Evolutionary conservation across 75 land plant genomes (phyloP).

Genomic region (Sequoia sempervirens): DNA sequence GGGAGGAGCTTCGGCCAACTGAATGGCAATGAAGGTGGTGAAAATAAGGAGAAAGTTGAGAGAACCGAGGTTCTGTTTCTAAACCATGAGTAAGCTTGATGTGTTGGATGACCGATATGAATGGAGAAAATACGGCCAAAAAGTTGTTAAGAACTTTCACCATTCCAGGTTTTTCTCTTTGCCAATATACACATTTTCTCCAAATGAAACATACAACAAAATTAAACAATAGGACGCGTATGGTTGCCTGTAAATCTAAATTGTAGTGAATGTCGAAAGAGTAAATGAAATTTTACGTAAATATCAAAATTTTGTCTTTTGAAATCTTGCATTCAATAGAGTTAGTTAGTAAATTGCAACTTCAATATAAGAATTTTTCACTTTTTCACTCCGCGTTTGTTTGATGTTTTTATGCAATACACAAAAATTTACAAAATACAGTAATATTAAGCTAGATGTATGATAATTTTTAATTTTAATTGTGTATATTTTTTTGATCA

Average conservation of each 20-base stretch:
- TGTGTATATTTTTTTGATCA: too few relatives aligned
- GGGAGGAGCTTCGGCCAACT: background rate
- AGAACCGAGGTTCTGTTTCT: slow-evolving; percentile 28
- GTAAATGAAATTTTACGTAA: too few relatives aligned
- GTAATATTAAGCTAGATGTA: too few relatives aligned
- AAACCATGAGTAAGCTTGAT: slow-evolving; percentile 37
- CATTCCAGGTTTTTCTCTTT: slow-evolving; percentile 31
- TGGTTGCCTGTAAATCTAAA: background rate
- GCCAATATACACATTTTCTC: background rate
- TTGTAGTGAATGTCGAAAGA: background rate
- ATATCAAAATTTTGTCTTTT: too few relatives aligned
- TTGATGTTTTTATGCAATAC: too few relatives aligned
- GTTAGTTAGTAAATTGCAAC: too few relatives aligned
- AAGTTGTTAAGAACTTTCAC: slow-evolving; percentile 38
- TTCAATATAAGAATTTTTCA: too few relatives aligned
- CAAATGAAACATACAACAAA: background rate
- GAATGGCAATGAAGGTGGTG: slow-evolving; percentile 20
- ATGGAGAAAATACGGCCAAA: slow-evolving; percentile 53
- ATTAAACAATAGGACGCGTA: background rate
- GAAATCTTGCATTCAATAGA: too few relatives aligned
- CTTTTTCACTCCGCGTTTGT: too few relatives aligned
- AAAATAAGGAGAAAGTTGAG: slow-evolving; percentile 25
- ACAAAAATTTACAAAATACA: too few relatives aligned
- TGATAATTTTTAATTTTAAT: too few relatives aligned
- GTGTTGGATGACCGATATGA: slow-evolving; percentile 40